Evolutionary conservation across 1,139 yeast species (phyloP).

Genomic region (Suhomyces taliae): DNA sequence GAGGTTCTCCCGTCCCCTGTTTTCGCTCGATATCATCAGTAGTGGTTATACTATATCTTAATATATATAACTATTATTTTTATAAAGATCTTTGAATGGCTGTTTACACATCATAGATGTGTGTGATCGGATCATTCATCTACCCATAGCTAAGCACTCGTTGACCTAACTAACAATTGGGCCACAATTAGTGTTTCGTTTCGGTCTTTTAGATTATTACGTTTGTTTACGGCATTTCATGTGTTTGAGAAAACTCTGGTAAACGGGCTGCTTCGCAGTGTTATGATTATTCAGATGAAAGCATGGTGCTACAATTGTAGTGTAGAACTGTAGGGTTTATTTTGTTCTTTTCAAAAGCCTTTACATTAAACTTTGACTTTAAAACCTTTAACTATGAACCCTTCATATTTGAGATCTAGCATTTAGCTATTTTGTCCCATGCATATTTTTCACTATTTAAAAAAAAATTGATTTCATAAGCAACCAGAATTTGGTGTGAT

Average conservation of each 20-base stretch:
- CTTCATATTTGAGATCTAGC: no score
- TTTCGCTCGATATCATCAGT: conserved; percentile 18
- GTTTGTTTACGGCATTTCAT: conserved; percentile 26
- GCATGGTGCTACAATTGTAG: conserved; percentile 30
- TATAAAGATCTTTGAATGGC: conserved; percentile 19
- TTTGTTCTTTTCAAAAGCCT: no score
- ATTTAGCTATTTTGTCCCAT: no score
- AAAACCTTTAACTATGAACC: no score
- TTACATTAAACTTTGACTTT: no score
- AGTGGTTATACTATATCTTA: conserved; percentile 24
- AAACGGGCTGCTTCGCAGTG: conserved; percentile 11
- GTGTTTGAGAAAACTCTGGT: conserved; percentile 20
- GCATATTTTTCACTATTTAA: neutral
- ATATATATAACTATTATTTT: conserved; percentile 22
- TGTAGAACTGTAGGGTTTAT: neutral
- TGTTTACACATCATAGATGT: conserved; percentile 16
- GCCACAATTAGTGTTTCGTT: conserved; percentile 25
- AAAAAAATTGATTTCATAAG: neutral
- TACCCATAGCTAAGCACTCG: conserved; percentile 23
- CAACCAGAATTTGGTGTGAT: no score
- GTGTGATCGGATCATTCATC: conserved; percentile 13
- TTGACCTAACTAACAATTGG: conserved; percentile 23
- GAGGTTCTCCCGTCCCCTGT: conserved; percentile 15
- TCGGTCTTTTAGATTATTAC: conserved; percentile 34
- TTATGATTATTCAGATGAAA: conserved; percentile 22